Percentiles rank a stretch among this genome's conserved stretches.
Evolutionary conservation across 805 yeast genomes (phyloP).

Genomic region (Scheffersomyces lignosus): DNA sequence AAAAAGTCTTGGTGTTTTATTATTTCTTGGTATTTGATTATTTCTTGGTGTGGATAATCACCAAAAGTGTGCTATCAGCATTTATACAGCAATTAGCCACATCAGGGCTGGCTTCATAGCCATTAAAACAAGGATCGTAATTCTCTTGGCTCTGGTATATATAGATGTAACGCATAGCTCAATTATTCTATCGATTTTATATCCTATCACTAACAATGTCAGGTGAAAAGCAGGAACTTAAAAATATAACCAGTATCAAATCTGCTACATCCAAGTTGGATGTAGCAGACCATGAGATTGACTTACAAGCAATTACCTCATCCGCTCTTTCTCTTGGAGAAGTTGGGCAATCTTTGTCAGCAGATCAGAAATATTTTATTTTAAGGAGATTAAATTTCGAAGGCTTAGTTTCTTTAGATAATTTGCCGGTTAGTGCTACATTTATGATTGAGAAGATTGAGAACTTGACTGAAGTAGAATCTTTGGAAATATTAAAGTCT

Average conservation of each 20-base stretch:
- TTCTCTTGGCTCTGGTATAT: neutral
- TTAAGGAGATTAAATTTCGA: constrained; percentile 28
- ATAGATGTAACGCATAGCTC: too few relatives aligned
- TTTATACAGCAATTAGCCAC: neutral
- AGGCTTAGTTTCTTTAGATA: constrained; percentile 24
- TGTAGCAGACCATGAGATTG: constrained; percentile 11
- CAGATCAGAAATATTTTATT: constrained; percentile 25
- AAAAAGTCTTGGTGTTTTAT: too few relatives aligned
- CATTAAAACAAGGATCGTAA: neutral
- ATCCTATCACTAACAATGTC: neutral
- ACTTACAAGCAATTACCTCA: constrained; percentile 16
- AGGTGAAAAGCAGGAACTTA: neutral
- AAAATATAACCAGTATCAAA: neutral
- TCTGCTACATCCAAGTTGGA: constrained; percentile 2
- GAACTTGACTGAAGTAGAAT: constrained; percentile 35
- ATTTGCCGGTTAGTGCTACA: constrained; percentile 30
- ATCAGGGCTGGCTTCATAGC: neutral
- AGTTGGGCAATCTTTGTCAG: constrained; percentile 22
- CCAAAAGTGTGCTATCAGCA: neutral
- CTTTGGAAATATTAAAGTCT: constrained; percentile 38
- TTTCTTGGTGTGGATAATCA: too few relatives aligned
- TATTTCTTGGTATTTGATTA: too few relatives aligned
- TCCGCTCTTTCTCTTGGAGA: constrained; percentile 24
- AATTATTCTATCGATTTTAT: neutral
- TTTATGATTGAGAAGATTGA: constrained; percentile 44